These are phyloP conservation scores for Beauveria scarabaeidicola DNA, from an alignment of 2,329 filamentous ascomycete genomes.

Conservation along the genomic window DNA sequence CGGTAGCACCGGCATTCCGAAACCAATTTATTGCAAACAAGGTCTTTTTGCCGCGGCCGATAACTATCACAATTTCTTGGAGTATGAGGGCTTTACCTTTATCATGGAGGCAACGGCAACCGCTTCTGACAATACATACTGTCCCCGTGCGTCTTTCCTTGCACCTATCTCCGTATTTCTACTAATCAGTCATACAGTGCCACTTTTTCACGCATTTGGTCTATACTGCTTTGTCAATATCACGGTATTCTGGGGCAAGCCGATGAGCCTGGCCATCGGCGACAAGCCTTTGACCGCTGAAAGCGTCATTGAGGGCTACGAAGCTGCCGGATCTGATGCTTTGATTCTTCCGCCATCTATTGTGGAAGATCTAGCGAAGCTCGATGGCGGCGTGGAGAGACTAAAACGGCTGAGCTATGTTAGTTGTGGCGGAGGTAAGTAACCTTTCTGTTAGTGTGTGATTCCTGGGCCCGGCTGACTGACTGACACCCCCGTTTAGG, in stretches of 20 bases:
- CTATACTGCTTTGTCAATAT: neutral
- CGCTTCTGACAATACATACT: neutral
- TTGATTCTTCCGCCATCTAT: conserved; percentile 1
- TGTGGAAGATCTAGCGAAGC: conserved; percentile 9
- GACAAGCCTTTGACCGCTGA: conserved; percentile 4
- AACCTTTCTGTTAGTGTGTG: neutral
- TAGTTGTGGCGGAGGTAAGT: conserved; percentile 2
- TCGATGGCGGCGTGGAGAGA: neutral
- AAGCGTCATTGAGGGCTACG: neutral
- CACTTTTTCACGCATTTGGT: conserved; percentile 2
- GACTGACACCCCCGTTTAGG: conserved; percentile 19
- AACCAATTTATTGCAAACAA: conserved; percentile 32
- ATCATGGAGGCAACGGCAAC: conserved; percentile 3
- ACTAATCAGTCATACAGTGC: neutral
- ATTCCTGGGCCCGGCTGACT: neutral
- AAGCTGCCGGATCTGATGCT: neutral
- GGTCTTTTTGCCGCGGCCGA: conserved; percentile 31
- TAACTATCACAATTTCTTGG: conserved; percentile 18
- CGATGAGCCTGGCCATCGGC: neutral
- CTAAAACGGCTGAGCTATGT: conserved; percentile 6
- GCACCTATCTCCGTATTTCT: neutral
- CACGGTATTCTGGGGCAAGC: neutral
- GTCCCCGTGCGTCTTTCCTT: neutral
- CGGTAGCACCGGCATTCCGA: conserved; percentile 38
- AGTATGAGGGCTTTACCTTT: conserved; percentile 17